Conservation (phyloP, 305 asterid species). For the Coffea humblotiana region DNA sequence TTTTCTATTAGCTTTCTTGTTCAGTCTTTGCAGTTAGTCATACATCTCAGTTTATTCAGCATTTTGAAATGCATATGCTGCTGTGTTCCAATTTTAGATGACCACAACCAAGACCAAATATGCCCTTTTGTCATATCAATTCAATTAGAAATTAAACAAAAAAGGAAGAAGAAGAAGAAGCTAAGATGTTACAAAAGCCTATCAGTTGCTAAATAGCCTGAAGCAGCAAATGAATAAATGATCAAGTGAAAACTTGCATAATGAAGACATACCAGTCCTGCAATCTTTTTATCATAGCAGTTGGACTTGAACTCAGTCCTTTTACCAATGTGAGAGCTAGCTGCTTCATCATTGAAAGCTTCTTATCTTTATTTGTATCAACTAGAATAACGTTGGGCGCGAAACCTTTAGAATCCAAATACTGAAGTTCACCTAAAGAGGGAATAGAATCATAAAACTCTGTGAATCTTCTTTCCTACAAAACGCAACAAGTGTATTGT, state of each 20-base stretch:
- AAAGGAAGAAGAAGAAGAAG: not conserved
- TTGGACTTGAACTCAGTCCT: slow-evolving; percentile 70
- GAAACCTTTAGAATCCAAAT: slow-evolving; percentile 75
- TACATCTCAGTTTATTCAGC: not conserved
- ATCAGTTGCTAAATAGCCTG: not conserved
- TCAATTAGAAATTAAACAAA: not conserved
- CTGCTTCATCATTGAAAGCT: slow-evolving; percentile 89
- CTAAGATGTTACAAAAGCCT: not conserved
- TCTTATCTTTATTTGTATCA: slow-evolving; percentile 79
- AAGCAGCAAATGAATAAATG: not conserved
- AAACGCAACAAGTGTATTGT: slow-evolving; percentile 12
- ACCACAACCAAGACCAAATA: not conserved
- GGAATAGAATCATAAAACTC: slow-evolving; percentile 81
- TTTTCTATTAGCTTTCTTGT: not conserved
- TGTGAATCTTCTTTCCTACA: slow-evolving; percentile 90
- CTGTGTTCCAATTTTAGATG: not conserved
- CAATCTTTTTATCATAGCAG: slow-evolving; percentile 71
- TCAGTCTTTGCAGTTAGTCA: not conserved
- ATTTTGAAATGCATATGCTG: not conserved
- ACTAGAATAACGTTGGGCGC: slow-evolving; percentile 77
- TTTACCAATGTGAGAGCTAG: slow-evolving; percentile 69
- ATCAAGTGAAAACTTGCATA: not conserved
- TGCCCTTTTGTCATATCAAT: not conserved
- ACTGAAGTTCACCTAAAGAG: slow-evolving; percentile 70
- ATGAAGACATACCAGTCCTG: slow-evolving; percentile 68